Evolutionary conservation across 768 basidiomycete genomes (phyloP), one percentile per base, ranked within the genome.

Genomic region (Auriscalpium orientale): DNA sequence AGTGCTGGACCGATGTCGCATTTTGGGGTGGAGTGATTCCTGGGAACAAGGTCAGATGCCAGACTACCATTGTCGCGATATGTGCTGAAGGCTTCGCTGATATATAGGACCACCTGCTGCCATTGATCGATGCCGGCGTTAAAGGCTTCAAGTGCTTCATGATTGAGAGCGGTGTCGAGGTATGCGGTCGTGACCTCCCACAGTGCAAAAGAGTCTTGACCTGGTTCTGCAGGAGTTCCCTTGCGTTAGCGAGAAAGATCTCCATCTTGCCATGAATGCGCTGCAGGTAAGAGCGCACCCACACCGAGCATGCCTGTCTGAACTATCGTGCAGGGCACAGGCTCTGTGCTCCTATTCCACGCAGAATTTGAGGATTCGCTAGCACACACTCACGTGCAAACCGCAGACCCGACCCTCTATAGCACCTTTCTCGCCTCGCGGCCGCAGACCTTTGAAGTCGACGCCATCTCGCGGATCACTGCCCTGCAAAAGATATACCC

Each of bases 1-100:
- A 93, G 64, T 89, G 85, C 64, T 82, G 81, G 69, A 81, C 82
- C 10, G 91, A 95, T 68, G 82, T 94, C 43, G 91, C 85, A 1
- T 94, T 95, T 70, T 95, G 92, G 92, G 97, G 94, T 37, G 95
- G 97, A 9, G 87, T 90, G 37, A 88, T 98, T 47, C 97, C 95
- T 7, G 86, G 85, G 12, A 98, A 99, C 72, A 79, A 91, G 73
- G 93, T 83, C 57, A 56, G 28, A 28, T 28, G 28, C 28, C 28
- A 28, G 2, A 7, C 28, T 28, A 28, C 28, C 2, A 28, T 4
- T 28, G 28, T 7, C 28, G 7, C 28, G 28, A 28, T 28, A 28
- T 28, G 2, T 4, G 28, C 28, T 28, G 28, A 28, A 7, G 28
- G 28, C 28, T 22, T 36, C 20, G 20, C 49, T 33, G 12, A 15